A percentile compares a stretch with the other conserved stretches of the same genome.
Conservation (phyloP, 164 flowering plant genomes). For the Cinnamomum micranthum region DNA sequence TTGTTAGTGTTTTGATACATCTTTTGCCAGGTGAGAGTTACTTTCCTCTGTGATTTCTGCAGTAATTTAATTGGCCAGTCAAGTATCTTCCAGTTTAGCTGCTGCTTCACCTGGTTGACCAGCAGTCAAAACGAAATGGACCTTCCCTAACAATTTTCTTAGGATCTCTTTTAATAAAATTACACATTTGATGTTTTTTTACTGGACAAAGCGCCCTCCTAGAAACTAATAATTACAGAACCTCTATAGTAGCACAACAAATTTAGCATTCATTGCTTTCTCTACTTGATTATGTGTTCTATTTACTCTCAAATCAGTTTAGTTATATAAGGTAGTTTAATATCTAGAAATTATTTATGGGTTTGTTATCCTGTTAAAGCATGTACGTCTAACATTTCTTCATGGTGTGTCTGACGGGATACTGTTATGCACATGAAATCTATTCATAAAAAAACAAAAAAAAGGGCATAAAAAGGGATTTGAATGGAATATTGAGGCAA, state of each 20-base stretch:
- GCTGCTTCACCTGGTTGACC: background rate
- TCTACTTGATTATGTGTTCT: too few species aligned
- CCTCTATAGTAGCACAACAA: background rate
- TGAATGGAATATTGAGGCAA: too few species aligned
- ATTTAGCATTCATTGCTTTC: too few species aligned
- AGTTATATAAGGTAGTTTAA: too few species aligned
- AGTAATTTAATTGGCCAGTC: background rate
- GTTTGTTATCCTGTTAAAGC: too few species aligned
- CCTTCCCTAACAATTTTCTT: background rate
- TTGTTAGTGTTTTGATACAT: conserved; percentile 94
- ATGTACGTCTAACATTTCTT: too few species aligned
- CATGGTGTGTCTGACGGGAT: too few species aligned
- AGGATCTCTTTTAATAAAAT: background rate
- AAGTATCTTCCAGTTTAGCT: background rate
- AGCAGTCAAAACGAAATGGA: background rate
- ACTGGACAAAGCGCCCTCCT: background rate
- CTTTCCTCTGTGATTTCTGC: background rate
- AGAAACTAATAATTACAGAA: background rate
- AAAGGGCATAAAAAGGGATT: too few species aligned
- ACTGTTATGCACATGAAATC: too few species aligned
- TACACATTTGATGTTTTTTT: background rate
- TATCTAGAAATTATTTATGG: too few species aligned
- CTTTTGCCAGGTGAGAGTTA: conserved; percentile 81
- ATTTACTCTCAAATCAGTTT: too few species aligned
- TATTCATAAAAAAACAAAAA: too few species aligned